phyloP scores from a whole-genome alignment of 2,329 filamentous ascomycete genomes.

The Orbilia blumenaviensis region DNA sequence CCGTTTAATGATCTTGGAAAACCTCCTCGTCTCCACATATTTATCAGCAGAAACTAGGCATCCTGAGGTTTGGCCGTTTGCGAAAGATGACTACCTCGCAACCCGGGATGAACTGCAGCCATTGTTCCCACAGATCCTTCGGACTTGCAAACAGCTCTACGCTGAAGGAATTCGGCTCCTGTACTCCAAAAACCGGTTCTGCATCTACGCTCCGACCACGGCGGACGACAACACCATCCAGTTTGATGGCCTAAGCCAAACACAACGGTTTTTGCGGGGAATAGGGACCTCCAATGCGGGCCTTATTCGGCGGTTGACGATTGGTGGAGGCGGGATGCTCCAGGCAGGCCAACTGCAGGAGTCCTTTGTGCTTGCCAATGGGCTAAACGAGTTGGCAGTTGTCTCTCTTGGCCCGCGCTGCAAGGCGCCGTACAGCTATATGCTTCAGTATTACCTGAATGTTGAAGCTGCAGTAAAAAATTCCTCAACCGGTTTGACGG shows the following conservation, averaged over 20 bases:
- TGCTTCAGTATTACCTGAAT: slow-evolving; percentile 53
- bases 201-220: slow-evolving; percentile 16
- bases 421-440: slow-evolving; percentile 49
- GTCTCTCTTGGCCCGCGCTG: slow-evolving; percentile 49
- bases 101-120: slow-evolving; percentile 5
- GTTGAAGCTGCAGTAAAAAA: slow-evolving; percentile 35
- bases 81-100: slow-evolving; percentile 12
- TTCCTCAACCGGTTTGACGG: slow-evolving; percentile 34
- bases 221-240: slow-evolving; percentile 5
- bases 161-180: slow-evolving; percentile 29
- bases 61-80: slow-evolving; percentile 43
- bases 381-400: slow-evolving; percentile 25
- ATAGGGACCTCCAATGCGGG: slow-evolving; percentile 36
- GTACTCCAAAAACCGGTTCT: slow-evolving; percentile 49
- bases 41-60: slow-evolving; percentile 33
- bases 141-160: slow-evolving; percentile 42
- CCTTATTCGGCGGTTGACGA: slow-evolving; percentile 42
- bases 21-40: slow-evolving; percentile 29
- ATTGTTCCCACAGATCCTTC: slow-evolving; percentile 38
- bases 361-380: slow-evolving; percentile 31
- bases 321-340: slow-evolving; percentile 45
- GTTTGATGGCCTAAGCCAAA: slow-evolving; percentile 29
- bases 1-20: slow-evolving; percentile 43
- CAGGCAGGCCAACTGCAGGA: slow-evolving; percentile 38
- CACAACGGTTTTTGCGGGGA: slow-evolving; percentile 39